A percentile compares a stretch with the other conserved stretches of the same genome.
phyloP scores from a whole-genome alignment of 768 basidiomycete genomes.

The Agaricus bisporus region DNA sequence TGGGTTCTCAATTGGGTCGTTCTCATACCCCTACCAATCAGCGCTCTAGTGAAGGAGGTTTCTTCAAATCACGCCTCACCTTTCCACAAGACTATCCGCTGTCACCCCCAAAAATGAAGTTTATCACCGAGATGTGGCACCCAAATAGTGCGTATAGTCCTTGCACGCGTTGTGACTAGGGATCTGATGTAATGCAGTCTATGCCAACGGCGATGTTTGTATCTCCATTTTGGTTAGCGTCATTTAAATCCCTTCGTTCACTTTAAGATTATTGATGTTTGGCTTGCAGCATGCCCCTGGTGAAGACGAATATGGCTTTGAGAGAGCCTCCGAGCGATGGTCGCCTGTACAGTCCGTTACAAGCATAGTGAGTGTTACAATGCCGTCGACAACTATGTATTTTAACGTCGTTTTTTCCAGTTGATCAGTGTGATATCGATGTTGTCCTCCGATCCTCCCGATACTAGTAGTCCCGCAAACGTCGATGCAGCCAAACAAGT shows the following conservation, averaged over 20 bases:
- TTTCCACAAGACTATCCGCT: conserved; percentile 92
- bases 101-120: conserved; percentile 92
- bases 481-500: conserved; percentile 93
- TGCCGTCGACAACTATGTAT: not conserved
- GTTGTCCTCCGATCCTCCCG: conserved; percentile 86
- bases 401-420: conserved; percentile 31
- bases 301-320: conserved; percentile 95
- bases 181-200: conserved; percentile 52
- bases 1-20: conserved; percentile 28
- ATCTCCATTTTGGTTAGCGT: conserved; percentile 83
- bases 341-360: conserved; percentile 88
- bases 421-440: conserved; percentile 95
- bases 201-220: conserved; percentile 88
- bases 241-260: not conserved
- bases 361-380: conserved; percentile 70
- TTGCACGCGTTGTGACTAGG: not conserved
- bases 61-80: conserved; percentile 84
- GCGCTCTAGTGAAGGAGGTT: conserved; percentile 81
- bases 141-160: conserved; percentile 73
- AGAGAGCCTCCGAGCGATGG: conserved; percentile 97
- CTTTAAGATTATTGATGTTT: not conserved
- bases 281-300: conserved; percentile 80
- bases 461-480: conserved; percentile 91
- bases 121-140: conserved; percentile 95
- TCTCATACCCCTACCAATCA: conserved; percentile 8